phyloP scores from a whole-genome alignment of 2,329 filamentous ascomycete species.

The Colletotrichum lentis region DNA sequence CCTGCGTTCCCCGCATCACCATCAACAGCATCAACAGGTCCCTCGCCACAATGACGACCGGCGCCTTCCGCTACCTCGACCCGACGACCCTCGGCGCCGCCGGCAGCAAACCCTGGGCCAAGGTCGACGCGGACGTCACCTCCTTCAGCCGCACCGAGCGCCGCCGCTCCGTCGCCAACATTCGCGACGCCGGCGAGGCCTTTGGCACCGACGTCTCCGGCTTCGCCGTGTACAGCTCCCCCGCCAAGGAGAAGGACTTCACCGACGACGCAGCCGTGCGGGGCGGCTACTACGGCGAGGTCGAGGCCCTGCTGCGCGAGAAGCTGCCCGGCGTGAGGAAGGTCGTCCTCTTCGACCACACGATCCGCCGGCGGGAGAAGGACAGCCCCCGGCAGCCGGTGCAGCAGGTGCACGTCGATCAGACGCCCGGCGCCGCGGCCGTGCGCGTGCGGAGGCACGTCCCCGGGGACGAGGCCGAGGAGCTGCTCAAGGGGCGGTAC shows the following conservation, averaged over 20 bases:
- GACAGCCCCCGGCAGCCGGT: conserved; percentile 69
- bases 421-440: conserved; percentile 70
- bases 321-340: conserved; percentile 65
- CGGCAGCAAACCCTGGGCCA: conserved; percentile 66
- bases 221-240: conserved; percentile 63
- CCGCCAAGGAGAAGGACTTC: conserved; percentile 63
- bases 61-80: conserved; percentile 69
- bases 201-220: conserved; percentile 67
- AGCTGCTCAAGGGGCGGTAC: conserved; percentile 64
- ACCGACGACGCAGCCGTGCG: conserved; percentile 64
- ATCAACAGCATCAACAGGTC: neutral
- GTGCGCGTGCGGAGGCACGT: conserved; percentile 69
- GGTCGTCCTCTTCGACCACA: conserved; percentile 77
- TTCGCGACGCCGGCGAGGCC: conserved; percentile 58
- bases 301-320: conserved; percentile 63
- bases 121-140: conserved; percentile 68
- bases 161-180: conserved; percentile 60
- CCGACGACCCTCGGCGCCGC: conserved; percentile 50
- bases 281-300: conserved; percentile 66
- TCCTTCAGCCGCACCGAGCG: conserved; percentile 60
- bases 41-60: conserved; percentile 61
- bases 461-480: conserved; percentile 61
- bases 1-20: neutral
- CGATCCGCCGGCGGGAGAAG: conserved; percentile 66
- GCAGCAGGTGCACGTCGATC: conserved; percentile 76